Base-by-base conservation (phyloP, 352 stramenopile species). In the Thalassiosira mediterranea region DNA sequence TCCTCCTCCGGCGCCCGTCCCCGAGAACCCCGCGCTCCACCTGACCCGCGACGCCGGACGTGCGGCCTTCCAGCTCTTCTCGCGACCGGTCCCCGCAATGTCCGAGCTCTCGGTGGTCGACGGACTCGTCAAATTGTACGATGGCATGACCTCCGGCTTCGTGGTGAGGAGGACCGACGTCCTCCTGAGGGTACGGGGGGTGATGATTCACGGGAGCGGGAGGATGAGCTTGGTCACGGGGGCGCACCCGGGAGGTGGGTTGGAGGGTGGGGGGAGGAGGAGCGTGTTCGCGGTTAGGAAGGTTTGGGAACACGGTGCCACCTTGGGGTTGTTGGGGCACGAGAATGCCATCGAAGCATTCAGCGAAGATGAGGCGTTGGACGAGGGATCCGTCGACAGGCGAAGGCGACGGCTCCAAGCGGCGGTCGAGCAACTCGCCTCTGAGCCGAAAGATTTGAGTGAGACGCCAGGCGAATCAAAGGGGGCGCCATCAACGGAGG, bases 81-180 rank as follows among this genome's bases (percentile, higher is more conserved):
- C 76, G 3, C 79, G 83, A 47, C 62, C 78, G 3, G 87, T 93
- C 51, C 83, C 88, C 7, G 76, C 69, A 7, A 91, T 93, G 79
- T 81, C 83, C 28, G 78, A 92, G 75, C 3, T 93, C 0, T 82
- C 54, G 29, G 69, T 91, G 5, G 79, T 93, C 3, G 88, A 92
- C 76, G 88, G 88, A 8, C 79, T 90, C 46, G 66, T 92, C 4
- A 92, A 90, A 71, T 57, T 93, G 1, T 93, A 89, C 49, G 79
- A 91, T 76, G 79, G 76, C 3, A 83, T 79, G 28, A 84, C 72
- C 34, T 63, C 37, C 11, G 81, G 79, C 25, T 91, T 90, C 57
- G 88, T 88, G 8, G 85, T 84, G 0, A 26, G 76, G 56, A 54
- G 77, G 51, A 89, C 87, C 15, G 65, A 91, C 38, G 70, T 91